phyloP scores from a whole-genome alignment of 2,329 filamentous ascomycete species.

The Penicillium expansum region DNA sequence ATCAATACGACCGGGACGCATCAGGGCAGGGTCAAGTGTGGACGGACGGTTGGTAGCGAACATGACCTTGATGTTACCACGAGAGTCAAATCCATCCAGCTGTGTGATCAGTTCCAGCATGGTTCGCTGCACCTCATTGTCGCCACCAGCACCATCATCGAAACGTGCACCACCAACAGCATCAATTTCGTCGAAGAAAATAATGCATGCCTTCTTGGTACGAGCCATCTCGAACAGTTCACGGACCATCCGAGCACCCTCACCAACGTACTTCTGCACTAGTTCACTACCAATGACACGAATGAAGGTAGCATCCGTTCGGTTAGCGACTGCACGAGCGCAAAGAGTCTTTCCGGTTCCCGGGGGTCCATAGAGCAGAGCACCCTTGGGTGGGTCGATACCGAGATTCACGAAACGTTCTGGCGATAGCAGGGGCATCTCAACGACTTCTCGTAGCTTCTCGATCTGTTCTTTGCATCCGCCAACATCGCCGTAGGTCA shows the following conservation, averaged over 20 bases:
- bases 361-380: conserved; percentile 90
- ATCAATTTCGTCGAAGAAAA: conserved; percentile 99
- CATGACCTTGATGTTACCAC: conserved; percentile 99
- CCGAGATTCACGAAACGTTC: conserved; percentile 98
- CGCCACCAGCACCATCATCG: conserved; percentile 91
- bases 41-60: conserved; percentile 97
- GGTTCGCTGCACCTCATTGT: conserved; percentile 96
- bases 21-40: conserved; percentile 91
- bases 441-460: conserved; percentile 96
- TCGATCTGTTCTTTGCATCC: conserved; percentile 99
- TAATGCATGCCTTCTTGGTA: conserved; percentile 99
- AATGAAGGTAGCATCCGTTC: conserved; percentile 98
- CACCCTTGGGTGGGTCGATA: conserved; percentile 97
- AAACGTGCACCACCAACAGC: conserved; percentile 94
- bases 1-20: conserved; percentile 96
- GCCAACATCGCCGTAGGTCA: conserved; percentile 97
- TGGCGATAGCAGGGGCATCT: conserved; percentile 94
- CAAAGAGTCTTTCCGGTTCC: conserved; percentile 99
- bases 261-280: conserved; percentile 98
- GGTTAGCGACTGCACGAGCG: conserved; percentile 92
- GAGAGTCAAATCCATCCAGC: conserved; percentile 90
- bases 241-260: conserved; percentile 96
- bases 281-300: conserved; percentile 96
- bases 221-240: conserved; percentile 99
- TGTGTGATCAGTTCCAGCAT: conserved; percentile 98